Conservation (phyloP, 2,329 filamentous ascomycete species). For the Epichloe uncinata region DNA sequence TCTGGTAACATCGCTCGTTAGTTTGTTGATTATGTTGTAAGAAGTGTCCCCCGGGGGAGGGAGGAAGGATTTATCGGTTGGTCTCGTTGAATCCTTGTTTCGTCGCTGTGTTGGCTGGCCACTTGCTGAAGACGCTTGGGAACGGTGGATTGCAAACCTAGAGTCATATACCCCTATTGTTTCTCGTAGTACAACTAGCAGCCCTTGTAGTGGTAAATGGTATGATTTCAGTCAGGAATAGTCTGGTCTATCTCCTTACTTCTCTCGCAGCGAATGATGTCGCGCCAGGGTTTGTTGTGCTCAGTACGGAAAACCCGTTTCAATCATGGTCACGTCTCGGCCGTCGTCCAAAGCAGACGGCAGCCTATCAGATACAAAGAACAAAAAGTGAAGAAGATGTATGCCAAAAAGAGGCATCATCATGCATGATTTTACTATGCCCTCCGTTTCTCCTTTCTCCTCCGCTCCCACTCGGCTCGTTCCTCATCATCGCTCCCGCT, state of each 20-base stretch:
- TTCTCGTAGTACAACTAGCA: background rate
- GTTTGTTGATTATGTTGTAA: conserved; percentile 1
- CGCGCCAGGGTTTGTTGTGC: background rate
- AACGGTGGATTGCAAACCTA: conserved; percentile 4
- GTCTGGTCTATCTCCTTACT: background rate
- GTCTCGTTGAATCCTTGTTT: background rate
- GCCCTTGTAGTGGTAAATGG: conserved; percentile 3
- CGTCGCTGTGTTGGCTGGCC: background rate
- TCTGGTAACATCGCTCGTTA: conserved; percentile 1
- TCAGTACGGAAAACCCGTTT: background rate
- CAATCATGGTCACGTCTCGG: background rate
- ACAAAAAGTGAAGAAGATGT: background rate
- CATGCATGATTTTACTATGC: conserved; percentile 6
- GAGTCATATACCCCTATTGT: conserved; percentile 5
- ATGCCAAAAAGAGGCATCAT: background rate
- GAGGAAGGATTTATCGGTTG: no score
- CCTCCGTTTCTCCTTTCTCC: conserved; percentile 27
- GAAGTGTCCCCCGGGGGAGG: background rate
- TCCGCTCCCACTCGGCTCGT: conserved; percentile 46
- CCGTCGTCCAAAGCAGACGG: background rate
- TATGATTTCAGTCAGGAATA: background rate
- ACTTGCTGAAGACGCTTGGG: background rate
- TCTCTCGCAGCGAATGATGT: background rate
- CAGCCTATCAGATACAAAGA: no score
- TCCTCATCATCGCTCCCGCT: conserved; percentile 53